Evolutionary conservation across 2,329 filamentous ascomycete genomes (phyloP).

Genomic region (Aspergillus bombycis): DNA sequence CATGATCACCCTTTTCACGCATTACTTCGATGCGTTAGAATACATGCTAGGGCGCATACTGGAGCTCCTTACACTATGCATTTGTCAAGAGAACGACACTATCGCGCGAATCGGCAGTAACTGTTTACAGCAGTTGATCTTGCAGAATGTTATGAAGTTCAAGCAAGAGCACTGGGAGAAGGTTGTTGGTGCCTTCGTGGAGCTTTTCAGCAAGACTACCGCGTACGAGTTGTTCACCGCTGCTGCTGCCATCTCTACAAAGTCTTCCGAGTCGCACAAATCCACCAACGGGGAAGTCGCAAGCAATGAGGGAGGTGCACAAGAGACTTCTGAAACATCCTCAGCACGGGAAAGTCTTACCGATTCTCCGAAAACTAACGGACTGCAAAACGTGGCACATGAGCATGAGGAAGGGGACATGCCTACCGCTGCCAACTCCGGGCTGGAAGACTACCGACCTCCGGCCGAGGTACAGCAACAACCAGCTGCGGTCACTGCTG

Average conservation of each 20-base stretch:
- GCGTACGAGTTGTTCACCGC: slow-evolving; percentile 94
- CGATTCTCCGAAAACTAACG: slow-evolving; percentile 33
- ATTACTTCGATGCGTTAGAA: slow-evolving; percentile 94
- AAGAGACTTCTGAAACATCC: slow-evolving; percentile 26
- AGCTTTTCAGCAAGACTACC: slow-evolving; percentile 91
- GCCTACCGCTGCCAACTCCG: slow-evolving; percentile 41
- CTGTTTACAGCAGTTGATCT: slow-evolving; percentile 91
- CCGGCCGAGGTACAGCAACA: slow-evolving; percentile 78
- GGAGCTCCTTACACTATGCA: slow-evolving; percentile 90
- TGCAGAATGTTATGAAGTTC: slow-evolving; percentile 96
- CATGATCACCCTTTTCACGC: slow-evolving; percentile 98
- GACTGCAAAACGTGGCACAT: slow-evolving; percentile 29
- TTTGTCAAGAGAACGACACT: slow-evolving; percentile 98
- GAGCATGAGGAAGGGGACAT: slow-evolving; percentile 39
- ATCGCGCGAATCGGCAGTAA: slow-evolving; percentile 98
- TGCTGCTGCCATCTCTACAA: slow-evolving; percentile 54
- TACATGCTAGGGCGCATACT: slow-evolving; percentile 99
- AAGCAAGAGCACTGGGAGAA: slow-evolving; percentile 85
- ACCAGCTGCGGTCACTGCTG: slow-evolving; percentile 87
- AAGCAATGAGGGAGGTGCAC: slow-evolving; percentile 28
- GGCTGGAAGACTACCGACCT: slow-evolving; percentile 86
- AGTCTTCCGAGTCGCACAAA: slow-evolving; percentile 27
- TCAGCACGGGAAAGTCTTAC: slow-evolving; percentile 26
- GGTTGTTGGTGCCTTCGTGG: slow-evolving; percentile 93
- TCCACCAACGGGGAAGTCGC: slow-evolving; percentile 34